Evolutionary conservation across 208 protist genomes (phyloP).

Genomic region (Angomonas ambiguus): DNA sequence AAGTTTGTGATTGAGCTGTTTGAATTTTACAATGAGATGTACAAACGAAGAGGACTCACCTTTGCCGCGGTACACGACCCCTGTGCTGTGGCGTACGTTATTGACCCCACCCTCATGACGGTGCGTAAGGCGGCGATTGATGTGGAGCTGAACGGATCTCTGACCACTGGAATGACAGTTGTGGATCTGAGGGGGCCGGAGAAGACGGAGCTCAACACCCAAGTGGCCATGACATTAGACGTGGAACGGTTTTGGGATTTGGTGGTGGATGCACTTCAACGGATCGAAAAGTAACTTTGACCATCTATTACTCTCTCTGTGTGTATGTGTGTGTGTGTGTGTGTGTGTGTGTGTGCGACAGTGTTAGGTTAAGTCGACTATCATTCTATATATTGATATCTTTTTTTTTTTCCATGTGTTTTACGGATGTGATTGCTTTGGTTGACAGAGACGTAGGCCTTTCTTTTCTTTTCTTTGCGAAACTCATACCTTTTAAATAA

Average conservation of each 20-base stretch:
- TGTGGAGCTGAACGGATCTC: conserved; percentile 42
- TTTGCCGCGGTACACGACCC: conserved; percentile 63
- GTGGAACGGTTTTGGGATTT: conserved; percentile 65
- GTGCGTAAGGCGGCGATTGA: conserved; percentile 44
- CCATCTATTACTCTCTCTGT: not conserved
- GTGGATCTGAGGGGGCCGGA: conserved; percentile 34
- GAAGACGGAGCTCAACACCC: conserved; percentile 43
- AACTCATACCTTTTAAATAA: conserved; percentile 4
- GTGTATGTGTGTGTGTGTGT: too few relatives aligned
- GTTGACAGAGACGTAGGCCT: too few relatives aligned
- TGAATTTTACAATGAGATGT: conserved; percentile 50
- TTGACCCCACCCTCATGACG: conserved; percentile 55
- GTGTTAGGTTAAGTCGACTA: too few relatives aligned
- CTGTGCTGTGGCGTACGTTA: conserved; percentile 72
- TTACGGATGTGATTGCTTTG: not conserved
- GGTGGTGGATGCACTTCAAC: conserved; percentile 50
- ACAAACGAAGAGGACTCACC: conserved; percentile 24
- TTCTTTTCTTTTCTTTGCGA: conserved; percentile 1
- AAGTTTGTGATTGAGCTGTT: conserved; percentile 41
- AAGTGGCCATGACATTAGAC: conserved; percentile 60
- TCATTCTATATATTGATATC: not conserved
- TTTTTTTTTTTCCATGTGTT: conserved; percentile 4
- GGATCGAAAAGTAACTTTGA: conserved; percentile 24
- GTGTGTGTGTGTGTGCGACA: too few relatives aligned
- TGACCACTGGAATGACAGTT: conserved; percentile 61